These are phyloP conservation scores for Blastocystis sp. DNA, from an alignment of 352 stramenopile genomes.

Conservation along the genomic window DNA sequence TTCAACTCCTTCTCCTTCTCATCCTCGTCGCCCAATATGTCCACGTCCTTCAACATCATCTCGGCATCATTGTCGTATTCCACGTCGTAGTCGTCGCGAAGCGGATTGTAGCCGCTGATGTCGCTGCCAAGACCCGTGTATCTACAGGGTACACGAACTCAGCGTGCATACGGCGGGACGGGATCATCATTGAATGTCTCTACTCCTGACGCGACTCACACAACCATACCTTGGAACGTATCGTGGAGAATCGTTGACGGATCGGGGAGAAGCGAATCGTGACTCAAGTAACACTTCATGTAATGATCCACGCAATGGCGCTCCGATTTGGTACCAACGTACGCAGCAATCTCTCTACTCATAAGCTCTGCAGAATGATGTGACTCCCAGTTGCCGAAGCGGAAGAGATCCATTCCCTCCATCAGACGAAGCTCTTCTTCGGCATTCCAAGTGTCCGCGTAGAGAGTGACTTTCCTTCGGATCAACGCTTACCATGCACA, in stretches of 20 bases:
- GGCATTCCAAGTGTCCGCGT: conserved; percentile 84
- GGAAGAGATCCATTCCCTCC: conserved; percentile 92
- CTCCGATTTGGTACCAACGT: conserved; percentile 84
- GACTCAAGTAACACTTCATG: conserved; percentile 81
- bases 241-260: conserved; percentile 31
- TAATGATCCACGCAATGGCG: conserved; percentile 88
- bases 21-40: conserved; percentile 86
- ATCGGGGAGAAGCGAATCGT: conserved; percentile 67
- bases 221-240: conserved; percentile 53
- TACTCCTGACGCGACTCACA: conserved; percentile 10
- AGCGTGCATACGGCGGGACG: neutral
- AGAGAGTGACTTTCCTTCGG: conserved; percentile 21
- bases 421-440: conserved; percentile 93
- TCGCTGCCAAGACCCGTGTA: conserved; percentile 75
- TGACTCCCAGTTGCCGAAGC: conserved; percentile 92
- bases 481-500: neutral
- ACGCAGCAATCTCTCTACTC: conserved; percentile 82
- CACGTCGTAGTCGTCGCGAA: conserved; percentile 94
- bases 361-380: neutral
- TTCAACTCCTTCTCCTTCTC: conserved; percentile 89
- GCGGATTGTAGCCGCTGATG: conserved; percentile 91
- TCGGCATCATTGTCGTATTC: conserved; percentile 97
- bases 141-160: neutral
- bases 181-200: neutral
- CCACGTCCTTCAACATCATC: conserved; percentile 92